Evolutionary conservation across 1,139 yeast genomes (phyloP), one percentile per base, ranked within the genome.

Genomic region (Eremothecium gossypii): DNA sequence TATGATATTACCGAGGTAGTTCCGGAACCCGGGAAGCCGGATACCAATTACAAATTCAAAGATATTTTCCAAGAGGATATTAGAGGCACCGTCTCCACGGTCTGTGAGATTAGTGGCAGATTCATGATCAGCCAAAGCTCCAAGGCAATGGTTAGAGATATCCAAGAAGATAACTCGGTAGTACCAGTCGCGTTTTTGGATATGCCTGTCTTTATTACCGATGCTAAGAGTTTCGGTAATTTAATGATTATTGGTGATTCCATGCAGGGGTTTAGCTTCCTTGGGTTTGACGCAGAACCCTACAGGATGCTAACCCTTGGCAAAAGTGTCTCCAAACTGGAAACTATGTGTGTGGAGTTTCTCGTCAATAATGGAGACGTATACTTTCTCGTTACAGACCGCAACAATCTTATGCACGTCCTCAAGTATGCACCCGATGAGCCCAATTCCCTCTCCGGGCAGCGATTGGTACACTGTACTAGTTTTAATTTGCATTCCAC

Each of bases 221-320:
- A 84, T 50, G 74, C 86, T 23, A 89, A 89, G 61, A 74, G 87
- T 50, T 78, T 85, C 59, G 91, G 94, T 32, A 86, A 89, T 60
- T 66, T 89, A 56, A 60, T 89, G 26, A 53, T 86, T 2, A 63
- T 87, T 26, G 95, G 95, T 13, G 99, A 91, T 63, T 71, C 86
- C 0, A 70, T 79, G 61, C 83, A 84, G 51, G 83, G 95, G 50
- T 69, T 86, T 7, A 79, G 91, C 71, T 70, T 93, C 44, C 81
- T 80, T 23, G 97, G 96, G 1, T 89, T 87, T 63, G 95, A 89
- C 58, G 91, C 94, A 2, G 96, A 91, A 54, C 99, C 98, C 1
- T 89, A 84, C 61, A 69, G 96, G 49, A 79, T 91, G 81, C 70
- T 85, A 23, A 64, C 75, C 49, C 65, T 93, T 42, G 91, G 95